Evolutionary conservation across 2,329 filamentous ascomycete species (phyloP).

Genomic region (Sporothrix dimorphospora): DNA sequence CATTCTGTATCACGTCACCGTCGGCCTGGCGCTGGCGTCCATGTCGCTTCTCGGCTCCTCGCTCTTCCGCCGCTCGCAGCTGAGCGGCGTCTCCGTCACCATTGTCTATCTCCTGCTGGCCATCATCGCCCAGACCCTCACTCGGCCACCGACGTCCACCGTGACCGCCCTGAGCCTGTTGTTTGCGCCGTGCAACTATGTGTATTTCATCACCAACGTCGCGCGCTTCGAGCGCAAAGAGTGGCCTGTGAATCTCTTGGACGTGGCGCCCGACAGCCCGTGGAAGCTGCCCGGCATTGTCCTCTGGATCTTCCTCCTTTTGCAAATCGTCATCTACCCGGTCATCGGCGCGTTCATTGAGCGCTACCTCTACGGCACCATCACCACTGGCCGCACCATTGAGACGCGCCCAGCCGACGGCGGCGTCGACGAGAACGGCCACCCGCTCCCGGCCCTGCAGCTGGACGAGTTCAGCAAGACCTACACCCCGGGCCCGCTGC

Average conservation of each 20-base stretch:
- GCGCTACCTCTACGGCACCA: slow-evolving; percentile 73
- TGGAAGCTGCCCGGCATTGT: slow-evolving; percentile 74
- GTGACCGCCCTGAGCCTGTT: slow-evolving; percentile 73
- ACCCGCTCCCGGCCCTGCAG: slow-evolving; percentile 60
- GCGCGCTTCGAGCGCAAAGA: slow-evolving; percentile 73
- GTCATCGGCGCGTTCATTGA: slow-evolving; percentile 76
- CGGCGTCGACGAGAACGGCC: slow-evolving; percentile 35
- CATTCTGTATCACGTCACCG: slow-evolving; percentile 72
- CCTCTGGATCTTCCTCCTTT: slow-evolving; percentile 74
- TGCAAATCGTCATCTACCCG: slow-evolving; percentile 80
- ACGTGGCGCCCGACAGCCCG: slow-evolving; percentile 64
- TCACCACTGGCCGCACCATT: slow-evolving; percentile 62
- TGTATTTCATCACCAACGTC: slow-evolving; percentile 75
- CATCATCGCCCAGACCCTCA: slow-evolving; percentile 78
- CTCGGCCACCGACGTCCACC: slow-evolving; percentile 61
- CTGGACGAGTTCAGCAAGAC: slow-evolving; percentile 76
- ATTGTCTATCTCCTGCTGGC: slow-evolving; percentile 75
- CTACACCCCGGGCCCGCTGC: slow-evolving; percentile 69
- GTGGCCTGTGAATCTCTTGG: slow-evolving; percentile 61
- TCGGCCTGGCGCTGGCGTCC: slow-evolving; percentile 76
- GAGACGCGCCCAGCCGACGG: slow-evolving; percentile 41
- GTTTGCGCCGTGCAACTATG: slow-evolving; percentile 87
- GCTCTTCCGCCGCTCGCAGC: slow-evolving; percentile 84
- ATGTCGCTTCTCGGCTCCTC: slow-evolving; percentile 80
- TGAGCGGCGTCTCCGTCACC: slow-evolving; percentile 80